Conservation (phyloP, 495 filamentous ascomycete species). For the Penicillium ochrochloron region DNA sequence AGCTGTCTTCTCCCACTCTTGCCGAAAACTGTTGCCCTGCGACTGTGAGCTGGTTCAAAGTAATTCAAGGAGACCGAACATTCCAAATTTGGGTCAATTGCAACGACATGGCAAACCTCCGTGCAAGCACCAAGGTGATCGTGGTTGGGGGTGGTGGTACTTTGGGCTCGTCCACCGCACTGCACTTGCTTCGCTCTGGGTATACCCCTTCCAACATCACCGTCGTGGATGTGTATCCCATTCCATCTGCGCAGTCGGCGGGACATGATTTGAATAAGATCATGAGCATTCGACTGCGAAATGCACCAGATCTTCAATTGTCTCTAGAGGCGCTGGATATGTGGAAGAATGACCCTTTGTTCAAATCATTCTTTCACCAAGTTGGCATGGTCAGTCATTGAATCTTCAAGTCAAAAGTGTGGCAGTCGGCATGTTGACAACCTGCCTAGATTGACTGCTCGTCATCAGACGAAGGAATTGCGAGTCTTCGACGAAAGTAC, state of each 20-base stretch:
- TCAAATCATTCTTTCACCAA: slow-evolving; percentile 51
- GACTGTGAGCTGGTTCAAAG: not conserved
- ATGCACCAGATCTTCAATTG: slow-evolving; percentile 23
- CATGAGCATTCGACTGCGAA: slow-evolving; percentile 29
- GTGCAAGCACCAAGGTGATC: slow-evolving; percentile 21
- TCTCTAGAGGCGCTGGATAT: slow-evolving; percentile 39
- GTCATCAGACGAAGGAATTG: slow-evolving; percentile 25
- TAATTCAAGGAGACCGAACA: not conserved
- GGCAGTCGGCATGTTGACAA: not conserved
- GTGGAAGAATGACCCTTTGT: slow-evolving; percentile 52
- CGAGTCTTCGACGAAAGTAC: slow-evolving; percentile 15
- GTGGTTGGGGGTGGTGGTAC: slow-evolving; percentile 41
- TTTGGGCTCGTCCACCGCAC: slow-evolving; percentile 51
- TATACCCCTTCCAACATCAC: slow-evolving; percentile 45
- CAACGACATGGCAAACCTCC: slow-evolving; percentile 14
- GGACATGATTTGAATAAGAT: slow-evolving; percentile 57
- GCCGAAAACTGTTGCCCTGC: not conserved
- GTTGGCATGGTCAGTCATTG: slow-evolving; percentile 29
- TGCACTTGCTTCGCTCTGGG: slow-evolving; percentile 50
- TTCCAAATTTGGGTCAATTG: not conserved
- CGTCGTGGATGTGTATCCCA: slow-evolving; percentile 47
- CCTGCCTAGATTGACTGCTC: slow-evolving; percentile 25
- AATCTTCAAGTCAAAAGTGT: not conserved
- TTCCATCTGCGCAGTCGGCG: slow-evolving; percentile 50
- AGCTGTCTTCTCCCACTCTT: not conserved